Conservation (phyloP, 768 basidiomycete species). For the Gymnopilus junonius region DNA sequence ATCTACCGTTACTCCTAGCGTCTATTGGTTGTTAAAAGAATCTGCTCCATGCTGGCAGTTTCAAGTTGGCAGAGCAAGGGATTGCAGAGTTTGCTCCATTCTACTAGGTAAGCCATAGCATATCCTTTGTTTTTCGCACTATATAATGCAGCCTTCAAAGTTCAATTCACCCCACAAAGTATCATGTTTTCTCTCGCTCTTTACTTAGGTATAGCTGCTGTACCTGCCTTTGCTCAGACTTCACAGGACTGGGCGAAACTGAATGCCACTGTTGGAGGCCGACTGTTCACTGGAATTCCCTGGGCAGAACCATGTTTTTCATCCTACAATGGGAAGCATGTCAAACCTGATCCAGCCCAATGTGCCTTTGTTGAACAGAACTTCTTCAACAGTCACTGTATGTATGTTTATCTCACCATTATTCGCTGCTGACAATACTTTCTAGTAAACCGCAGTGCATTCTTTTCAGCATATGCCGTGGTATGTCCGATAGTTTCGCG, state of each 20-base stretch:
- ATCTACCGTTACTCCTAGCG: too few relatives aligned
- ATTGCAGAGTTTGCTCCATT: too few relatives aligned
- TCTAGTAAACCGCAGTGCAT: slow-evolving; percentile 8
- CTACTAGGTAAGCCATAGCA: too few relatives aligned
- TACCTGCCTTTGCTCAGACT: too few relatives aligned
- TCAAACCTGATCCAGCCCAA: background rate
- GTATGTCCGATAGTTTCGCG: background rate
- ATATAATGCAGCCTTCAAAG: too few relatives aligned
- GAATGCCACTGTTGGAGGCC: slow-evolving; percentile 16
- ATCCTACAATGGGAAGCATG: background rate
- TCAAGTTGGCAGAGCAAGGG: too few relatives aligned
- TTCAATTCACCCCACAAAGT: too few relatives aligned
- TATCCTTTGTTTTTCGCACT: too few relatives aligned
- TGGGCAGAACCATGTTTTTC: slow-evolving; percentile 18
- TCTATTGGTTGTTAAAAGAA: too few relatives aligned
- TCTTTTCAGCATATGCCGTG: slow-evolving; percentile 12
- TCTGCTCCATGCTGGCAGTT: too few relatives aligned
- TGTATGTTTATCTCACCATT: background rate
- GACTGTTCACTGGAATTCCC: slow-evolving; percentile 12
- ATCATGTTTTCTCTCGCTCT: too few relatives aligned
- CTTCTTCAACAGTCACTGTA: slow-evolving; percentile 16
- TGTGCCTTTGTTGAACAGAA: slow-evolving; percentile 16
- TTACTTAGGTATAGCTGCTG: too few relatives aligned
- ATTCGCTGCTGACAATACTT: background rate
- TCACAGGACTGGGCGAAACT: background rate